phyloP scores from a whole-genome alignment of 1,284 basidiomycete genomes.

The Takashimella koratensis region DNA sequence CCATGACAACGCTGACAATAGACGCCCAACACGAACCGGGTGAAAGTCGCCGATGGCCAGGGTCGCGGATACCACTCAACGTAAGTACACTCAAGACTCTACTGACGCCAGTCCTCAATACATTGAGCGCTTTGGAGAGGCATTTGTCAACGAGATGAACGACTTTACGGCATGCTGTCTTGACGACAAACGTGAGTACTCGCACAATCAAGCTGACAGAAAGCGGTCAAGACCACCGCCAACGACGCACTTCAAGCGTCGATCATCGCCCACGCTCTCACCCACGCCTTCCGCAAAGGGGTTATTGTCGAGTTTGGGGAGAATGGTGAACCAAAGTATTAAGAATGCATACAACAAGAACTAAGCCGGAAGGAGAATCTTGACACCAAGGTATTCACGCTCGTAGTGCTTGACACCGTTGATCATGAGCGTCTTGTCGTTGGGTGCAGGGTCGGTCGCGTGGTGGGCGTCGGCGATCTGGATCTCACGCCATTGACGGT shows the following conservation, averaged over 20 bases:
- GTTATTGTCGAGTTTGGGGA: slow-evolving; percentile 14
- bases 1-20: neutral
- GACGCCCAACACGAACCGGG: neutral
- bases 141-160: slow-evolving; percentile 23
- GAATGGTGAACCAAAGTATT: slow-evolving; percentile 8
- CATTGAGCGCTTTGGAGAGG: slow-evolving; percentile 19
- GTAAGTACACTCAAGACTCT: neutral
- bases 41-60: neutral
- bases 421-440: slow-evolving; percentile 4
- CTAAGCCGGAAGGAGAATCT: slow-evolving; percentile 6
- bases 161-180: slow-evolving; percentile 14
- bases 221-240: slow-evolving; percentile 9
- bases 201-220: neutral
- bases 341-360: no score
- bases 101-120: slow-evolving; percentile 5
- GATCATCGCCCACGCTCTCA: slow-evolving; percentile 19
- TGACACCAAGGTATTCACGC: slow-evolving; percentile 7
- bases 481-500: slow-evolving; percentile 5
- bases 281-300: slow-evolving; percentile 11
- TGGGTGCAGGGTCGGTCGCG: slow-evolving; percentile 7
- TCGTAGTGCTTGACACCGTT: no score
- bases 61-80: neutral
- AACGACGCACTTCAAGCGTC: slow-evolving; percentile 20
- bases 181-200: slow-evolving; percentile 19
- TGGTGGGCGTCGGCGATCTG: slow-evolving; percentile 5